phyloP scores from a whole-genome alignment of 2,329 filamentous ascomycete species.

The Coniella lustricola region DNA sequence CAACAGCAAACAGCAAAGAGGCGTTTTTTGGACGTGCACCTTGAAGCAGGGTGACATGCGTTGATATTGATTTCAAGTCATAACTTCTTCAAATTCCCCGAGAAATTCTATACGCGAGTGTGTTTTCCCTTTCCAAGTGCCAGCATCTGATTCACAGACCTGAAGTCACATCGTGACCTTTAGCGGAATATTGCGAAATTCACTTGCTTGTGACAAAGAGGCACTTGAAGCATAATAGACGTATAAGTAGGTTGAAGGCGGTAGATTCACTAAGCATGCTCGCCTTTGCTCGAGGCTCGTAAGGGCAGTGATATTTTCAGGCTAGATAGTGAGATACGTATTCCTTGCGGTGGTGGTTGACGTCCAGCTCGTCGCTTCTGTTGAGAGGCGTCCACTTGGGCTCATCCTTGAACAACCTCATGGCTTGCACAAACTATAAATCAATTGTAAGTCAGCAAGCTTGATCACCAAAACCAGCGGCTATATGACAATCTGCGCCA shows the following conservation, averaged over 20 bases:
- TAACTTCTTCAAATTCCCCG: no score
- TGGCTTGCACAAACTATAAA: slow-evolving; percentile 80
- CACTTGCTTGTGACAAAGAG: neutral
- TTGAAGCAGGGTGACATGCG: neutral
- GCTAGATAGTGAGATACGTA: slow-evolving; percentile 55
- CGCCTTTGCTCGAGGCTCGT: no score
- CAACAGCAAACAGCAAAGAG: slow-evolving; percentile 1
- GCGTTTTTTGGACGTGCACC: neutral
- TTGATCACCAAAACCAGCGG: no score
- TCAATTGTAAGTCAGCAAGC: neutral
- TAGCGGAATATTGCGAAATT: no score
- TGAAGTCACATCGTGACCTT: no score
- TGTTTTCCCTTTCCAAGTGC: no score
- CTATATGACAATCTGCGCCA: slow-evolving; percentile 20
- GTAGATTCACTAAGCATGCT: no score
- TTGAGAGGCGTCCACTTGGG: slow-evolving; percentile 97
- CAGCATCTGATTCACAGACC: no score
- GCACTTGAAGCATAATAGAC: neutral
- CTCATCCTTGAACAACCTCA: slow-evolving; percentile 96
- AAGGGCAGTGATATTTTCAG: no score
- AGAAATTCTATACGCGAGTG: no score
- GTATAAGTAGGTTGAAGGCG: neutral
- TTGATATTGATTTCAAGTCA: neutral
- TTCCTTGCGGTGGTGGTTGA: slow-evolving; percentile 68
- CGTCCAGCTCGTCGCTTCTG: slow-evolving; percentile 67